Evolutionary conservation across 441 rosid genomes (phyloP), one percentile per base, ranked within the genome.

Genomic region (Pelargonium cotyledonis): DNA sequence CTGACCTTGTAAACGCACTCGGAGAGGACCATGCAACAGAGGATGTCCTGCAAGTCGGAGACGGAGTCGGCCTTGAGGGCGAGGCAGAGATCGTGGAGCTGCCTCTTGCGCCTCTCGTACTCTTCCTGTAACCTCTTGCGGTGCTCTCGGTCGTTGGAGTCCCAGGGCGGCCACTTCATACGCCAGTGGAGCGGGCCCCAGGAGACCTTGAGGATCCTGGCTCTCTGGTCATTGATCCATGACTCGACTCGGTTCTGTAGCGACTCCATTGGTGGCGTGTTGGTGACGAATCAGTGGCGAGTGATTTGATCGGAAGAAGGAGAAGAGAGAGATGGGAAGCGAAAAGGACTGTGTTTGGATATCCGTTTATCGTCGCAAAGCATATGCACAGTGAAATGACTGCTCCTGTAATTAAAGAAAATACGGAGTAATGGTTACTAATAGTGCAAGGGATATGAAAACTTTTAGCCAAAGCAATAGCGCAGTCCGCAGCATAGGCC

Each of bases 21-120:
- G 10, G 97, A 85, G 60, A 91, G 89, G 65, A 94, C 94, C 99
- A 94, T 89, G 86, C 95, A 94, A 70, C 99, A 91, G 77, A 94
- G 91, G 35, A 94, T 82, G 69, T 91, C 99, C 76, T 89, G 97
- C 73, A 91, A 82, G 65, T 94, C 99, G 14, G 93, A 76, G 61
- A 91, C 76, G 2, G 99, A 91, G 8, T 87, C 99, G 1, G 89
- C 96, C 81, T 91, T 87, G 62, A 88, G 81, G 43, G 92, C 90
- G 72, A 47, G 78, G 67, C 94, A 87, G 66, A 94, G 96, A 73
- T 89, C 89, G 72, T 84, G 86, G 70, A 93, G 88, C 80, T 89
- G 97, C 72, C 75, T 81, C 73, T 82, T 80, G 55, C 90, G 81
- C 66, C 85, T 85, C 83, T 86, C 92, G 73, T 81, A 88, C 88